These are phyloP conservation scores for Pythium angustatum DNA, from an alignment of 352 stramenopile species.

Conservation along the genomic window DNA sequence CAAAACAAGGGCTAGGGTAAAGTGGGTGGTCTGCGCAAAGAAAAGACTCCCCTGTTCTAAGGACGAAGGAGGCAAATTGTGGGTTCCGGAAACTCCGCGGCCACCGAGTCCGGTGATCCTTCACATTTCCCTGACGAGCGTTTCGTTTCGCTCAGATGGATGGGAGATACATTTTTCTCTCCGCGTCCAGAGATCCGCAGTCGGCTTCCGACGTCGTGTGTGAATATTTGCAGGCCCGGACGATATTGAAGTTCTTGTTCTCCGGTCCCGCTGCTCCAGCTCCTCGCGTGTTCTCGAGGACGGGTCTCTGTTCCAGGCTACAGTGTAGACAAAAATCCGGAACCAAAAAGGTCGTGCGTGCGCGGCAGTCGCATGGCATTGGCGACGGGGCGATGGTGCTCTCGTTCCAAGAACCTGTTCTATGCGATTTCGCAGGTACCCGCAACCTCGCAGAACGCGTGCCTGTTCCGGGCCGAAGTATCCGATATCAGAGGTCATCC, in stretches of 20 bases:
- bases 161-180: too few relatives aligned
- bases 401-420: conserved; percentile 21
- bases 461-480: not conserved
- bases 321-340: not conserved
- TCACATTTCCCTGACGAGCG: too few relatives aligned
- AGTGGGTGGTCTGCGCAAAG: not conserved
- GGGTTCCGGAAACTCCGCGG: conserved; percentile 6
- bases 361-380: conserved; percentile 2
- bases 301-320: conserved; percentile 9
- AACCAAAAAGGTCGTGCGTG: not conserved
- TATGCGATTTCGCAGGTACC: conserved; percentile 18
- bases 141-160: too few relatives aligned
- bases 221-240: too few relatives aligned
- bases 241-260: too few relatives aligned
- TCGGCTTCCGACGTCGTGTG: too few relatives aligned
- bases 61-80: not conserved
- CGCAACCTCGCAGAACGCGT: conserved; percentile 4
- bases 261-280: too few relatives aligned
- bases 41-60: not conserved
- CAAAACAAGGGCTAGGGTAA: not conserved
- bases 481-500: conserved; percentile 8
- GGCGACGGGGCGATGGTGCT: conserved; percentile 12
- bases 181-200: too few relatives aligned
- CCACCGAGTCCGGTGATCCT: too few relatives aligned
- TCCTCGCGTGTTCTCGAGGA: too few relatives aligned